Evolutionary conservation across 768 basidiomycete species (phyloP).

Genomic region (Leucosporidium yakuticum): DNA sequence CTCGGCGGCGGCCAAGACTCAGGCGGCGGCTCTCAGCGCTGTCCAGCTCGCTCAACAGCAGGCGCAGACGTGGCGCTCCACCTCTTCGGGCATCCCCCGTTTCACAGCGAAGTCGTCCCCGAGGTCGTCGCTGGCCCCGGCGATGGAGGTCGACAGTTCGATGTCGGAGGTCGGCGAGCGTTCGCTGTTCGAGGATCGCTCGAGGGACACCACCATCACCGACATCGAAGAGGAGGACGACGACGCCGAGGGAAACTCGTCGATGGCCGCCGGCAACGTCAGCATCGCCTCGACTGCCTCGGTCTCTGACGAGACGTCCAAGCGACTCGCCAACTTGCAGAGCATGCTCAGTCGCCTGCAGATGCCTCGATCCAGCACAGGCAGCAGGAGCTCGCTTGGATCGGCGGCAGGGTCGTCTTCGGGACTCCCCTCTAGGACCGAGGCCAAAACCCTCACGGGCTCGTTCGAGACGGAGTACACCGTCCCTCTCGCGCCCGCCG

Average conservation of each 20-base stretch:
- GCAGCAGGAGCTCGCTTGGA: too few species aligned
- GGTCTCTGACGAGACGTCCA: constrained; percentile 25
- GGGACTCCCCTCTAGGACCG: too few species aligned
- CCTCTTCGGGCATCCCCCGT: neutral
- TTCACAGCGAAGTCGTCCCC: neutral
- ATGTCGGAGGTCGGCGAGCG: neutral
- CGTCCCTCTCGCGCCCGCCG: neutral
- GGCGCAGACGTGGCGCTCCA: constrained; percentile 5
- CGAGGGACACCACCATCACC: too few species aligned
- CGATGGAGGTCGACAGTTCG: neutral
- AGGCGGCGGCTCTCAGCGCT: neutral
- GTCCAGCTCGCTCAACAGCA: constrained; percentile 8
- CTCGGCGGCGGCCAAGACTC: neutral
- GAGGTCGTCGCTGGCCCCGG: neutral
- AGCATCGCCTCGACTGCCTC: too few species aligned
- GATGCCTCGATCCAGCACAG: constrained; percentile 13
- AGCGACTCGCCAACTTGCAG: constrained; percentile 31
- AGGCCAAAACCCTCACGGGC: too few species aligned
- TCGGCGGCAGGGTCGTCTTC: too few species aligned
- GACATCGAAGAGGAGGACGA: too few species aligned
- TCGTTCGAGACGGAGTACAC: neutral
- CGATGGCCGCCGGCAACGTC: neutral
- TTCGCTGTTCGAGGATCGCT: too few species aligned
- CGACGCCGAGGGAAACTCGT: neutral
- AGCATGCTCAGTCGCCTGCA: constrained; percentile 27